Evolutionary conservation across 805 yeast species (phyloP), one percentile per base, ranked within the genome.

Genomic region (Wickerhamiella musiphila): DNA sequence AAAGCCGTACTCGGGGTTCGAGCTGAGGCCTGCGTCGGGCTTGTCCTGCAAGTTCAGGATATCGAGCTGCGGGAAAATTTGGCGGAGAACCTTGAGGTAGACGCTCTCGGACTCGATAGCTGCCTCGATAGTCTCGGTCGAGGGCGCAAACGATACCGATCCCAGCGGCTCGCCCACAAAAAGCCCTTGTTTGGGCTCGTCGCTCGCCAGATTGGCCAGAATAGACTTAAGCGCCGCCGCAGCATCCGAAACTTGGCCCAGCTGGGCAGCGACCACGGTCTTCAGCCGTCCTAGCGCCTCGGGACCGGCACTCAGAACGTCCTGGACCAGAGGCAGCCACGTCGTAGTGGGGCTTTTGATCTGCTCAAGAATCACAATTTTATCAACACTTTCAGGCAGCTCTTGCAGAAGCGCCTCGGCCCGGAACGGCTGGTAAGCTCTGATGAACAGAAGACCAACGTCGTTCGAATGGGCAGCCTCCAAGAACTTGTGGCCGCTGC

Each of bases 1-100:
- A 43, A 67, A 79, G 6, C 94, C 94, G 48, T 60, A 84, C 55
- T 83, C 95, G 16, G 95, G 96, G 32, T 71, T 67, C 13, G 70
- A 48, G 21, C 56, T 54, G 19, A 49, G 48, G 4, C 69, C 68
- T 27, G 62, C 57, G 30, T 49, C 44, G 14, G 51, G 46, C 22
- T 57, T 55, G 16, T 65, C 60, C 12, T 63, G 44, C 34, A 73
- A 72, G 53, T 81, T 76, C 50, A 78, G 60, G 23, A 83, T 54
- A 32, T 65, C 60, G 38, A 78, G 58, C 34, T 68, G 61, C 6
- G 61, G 51, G 48, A 72, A 74, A 6, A 79, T 61, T 53, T 83
- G 93, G 29, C 65, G 54, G 43, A 84, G 63, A 13, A 86, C 70
- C 50, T 74, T 75, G 42, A 73, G 56, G 57, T 84, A 84, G 13